A percentile compares a stretch with the other conserved stretches of the same genome.
phyloP scores from a whole-genome alignment of 2,329 filamentous ascomycete species.

The Septoria petroselini region DNA sequence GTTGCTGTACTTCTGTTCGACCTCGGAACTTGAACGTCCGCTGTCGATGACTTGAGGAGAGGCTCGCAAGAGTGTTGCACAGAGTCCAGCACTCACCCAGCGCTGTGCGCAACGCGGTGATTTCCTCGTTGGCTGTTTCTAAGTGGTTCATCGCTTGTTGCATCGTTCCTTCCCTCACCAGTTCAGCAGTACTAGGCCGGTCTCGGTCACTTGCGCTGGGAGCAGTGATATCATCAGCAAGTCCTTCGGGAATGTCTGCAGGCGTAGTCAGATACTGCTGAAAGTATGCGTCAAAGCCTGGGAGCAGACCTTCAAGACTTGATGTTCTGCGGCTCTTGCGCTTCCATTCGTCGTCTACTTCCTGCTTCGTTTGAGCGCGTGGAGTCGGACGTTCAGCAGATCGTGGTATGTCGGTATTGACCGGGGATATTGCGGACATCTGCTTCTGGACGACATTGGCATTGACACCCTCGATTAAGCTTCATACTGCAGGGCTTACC shows the following conservation, averaged over 20 bases:
- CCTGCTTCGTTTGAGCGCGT: conserved; percentile 75
- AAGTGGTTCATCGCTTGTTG: conserved; percentile 52
- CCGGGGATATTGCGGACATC: conserved; percentile 54
- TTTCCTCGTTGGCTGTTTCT: conserved; percentile 58
- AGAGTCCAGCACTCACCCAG: conserved; percentile 89
- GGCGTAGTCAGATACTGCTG: conserved; percentile 23
- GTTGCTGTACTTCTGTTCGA: conserved; percentile 74
- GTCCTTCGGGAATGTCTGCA: conserved; percentile 48
- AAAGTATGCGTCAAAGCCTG: conserved; percentile 21
- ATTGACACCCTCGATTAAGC: no score
- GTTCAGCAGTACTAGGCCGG: conserved; percentile 36
- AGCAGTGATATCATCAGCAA: conserved; percentile 39
- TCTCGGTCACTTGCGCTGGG: conserved; percentile 14
- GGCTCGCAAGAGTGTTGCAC: conserved; percentile 81
- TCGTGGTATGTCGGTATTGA: conserved; percentile 68
- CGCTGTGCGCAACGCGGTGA: conserved; percentile 68
- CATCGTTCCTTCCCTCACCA: conserved; percentile 40
- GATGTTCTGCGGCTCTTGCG: conserved; percentile 62
- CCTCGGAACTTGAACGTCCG: conserved; percentile 73
- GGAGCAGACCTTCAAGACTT: conserved; percentile 68
- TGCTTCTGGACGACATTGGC: neutral
- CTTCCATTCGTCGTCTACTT: conserved; percentile 59
- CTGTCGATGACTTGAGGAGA: conserved; percentile 80
- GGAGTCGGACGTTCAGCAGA: conserved; percentile 70
- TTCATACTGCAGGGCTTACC: conserved; percentile 21